phyloP scores from a whole-genome alignment of 2,329 filamentous ascomycete species.

The Ceratocystis harringtonii region DNA sequence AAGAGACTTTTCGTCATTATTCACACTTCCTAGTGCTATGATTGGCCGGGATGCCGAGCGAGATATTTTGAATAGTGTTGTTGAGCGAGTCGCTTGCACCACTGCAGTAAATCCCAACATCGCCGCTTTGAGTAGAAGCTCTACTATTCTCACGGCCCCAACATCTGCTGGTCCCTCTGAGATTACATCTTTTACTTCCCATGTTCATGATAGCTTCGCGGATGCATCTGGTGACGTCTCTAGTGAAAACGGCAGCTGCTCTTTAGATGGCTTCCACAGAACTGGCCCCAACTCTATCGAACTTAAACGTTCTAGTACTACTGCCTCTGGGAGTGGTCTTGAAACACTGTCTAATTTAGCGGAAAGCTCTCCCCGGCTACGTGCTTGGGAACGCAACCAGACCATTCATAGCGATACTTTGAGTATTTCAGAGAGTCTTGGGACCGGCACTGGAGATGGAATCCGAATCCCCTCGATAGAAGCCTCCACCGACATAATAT shows the following conservation, averaged over 20 bases:
- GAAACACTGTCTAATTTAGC: conserved; percentile 6
- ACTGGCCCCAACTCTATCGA: conserved; percentile 22
- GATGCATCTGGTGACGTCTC: conserved; percentile 34
- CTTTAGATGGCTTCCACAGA: conserved; percentile 36
- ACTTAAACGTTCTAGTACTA: conserved; percentile 5
- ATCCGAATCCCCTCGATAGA: conserved; percentile 9
- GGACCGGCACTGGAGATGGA: conserved; percentile 23
- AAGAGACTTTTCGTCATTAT: conserved; percentile 85
- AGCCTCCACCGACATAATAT: conserved; percentile 20
- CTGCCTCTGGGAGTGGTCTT: neutral
- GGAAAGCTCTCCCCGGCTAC: conserved; percentile 22
- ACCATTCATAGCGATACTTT: conserved; percentile 36
- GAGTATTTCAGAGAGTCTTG: conserved; percentile 31
- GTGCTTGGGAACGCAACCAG: conserved; percentile 38
- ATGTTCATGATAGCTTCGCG: conserved; percentile 28
- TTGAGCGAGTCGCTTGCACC: conserved; percentile 58
- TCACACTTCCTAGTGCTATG: conserved; percentile 67
- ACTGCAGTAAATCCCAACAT: conserved; percentile 32
- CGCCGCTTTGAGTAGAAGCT: conserved; percentile 12
- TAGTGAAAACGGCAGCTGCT: conserved; percentile 43
- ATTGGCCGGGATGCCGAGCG: conserved; percentile 66
- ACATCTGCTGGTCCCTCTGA: conserved; percentile 31
- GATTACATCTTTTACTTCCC: conserved; percentile 40
- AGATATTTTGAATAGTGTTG: conserved; percentile 53
- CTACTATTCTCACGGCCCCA: conserved; percentile 21